phyloP scores from a whole-genome alignment of 2,329 filamentous ascomycete genomes.

The Pseudogymnoascus sp. region DNA sequence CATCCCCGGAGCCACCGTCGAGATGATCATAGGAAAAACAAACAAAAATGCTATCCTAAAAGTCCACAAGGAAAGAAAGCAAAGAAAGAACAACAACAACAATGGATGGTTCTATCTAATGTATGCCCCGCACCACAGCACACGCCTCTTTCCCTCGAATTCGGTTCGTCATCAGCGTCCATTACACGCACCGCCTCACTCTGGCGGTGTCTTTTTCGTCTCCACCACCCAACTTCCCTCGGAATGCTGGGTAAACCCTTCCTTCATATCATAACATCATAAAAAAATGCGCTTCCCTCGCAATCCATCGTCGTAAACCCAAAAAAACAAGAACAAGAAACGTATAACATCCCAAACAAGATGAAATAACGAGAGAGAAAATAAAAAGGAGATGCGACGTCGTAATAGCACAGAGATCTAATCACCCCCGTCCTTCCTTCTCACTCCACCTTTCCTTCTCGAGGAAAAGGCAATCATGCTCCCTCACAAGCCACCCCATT shows the following conservation, averaged over 20 bases:
- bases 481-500: neutral
- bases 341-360: neutral
- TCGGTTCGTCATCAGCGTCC: neutral
- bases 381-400: conserved; percentile 1
- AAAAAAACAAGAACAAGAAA: neutral
- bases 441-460: neutral
- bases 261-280: conserved; percentile 3
- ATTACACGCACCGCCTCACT: neutral
- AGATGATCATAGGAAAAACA: neutral
- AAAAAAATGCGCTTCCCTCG: neutral
- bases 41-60: neutral
- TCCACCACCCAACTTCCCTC: neutral
- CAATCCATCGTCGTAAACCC: neutral
- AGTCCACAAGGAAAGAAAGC: neutral
- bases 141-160: neutral
- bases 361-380: neutral
- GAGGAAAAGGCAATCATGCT: neutral
- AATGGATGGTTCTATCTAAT: neutral
- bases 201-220: neutral
- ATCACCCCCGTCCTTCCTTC: neutral
- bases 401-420: conserved; percentile 6
- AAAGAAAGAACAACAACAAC: neutral
- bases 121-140: neutral
- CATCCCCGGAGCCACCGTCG: conserved; percentile 1
- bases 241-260: neutral